Base-by-base conservation (phyloP, 192 early-diverging fungal genomes). In the Cladochytrium replicatum region DNA sequence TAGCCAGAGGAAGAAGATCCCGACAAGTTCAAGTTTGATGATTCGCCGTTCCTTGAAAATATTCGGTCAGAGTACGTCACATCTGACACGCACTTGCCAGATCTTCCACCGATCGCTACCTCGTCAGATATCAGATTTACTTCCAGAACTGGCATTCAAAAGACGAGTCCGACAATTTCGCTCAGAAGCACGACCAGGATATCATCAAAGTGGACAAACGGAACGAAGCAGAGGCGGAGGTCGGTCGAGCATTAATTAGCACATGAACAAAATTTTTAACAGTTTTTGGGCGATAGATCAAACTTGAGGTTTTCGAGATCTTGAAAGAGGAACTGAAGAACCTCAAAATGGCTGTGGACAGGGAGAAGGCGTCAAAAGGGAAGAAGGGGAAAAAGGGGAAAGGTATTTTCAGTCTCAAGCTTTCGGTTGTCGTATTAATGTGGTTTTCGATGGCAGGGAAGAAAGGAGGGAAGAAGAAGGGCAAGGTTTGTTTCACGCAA, bases 121-220 rank as follows among this genome's bases (percentile, higher is more conserved):
- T 25, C 21, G 11, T 13, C 19, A 66, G 68, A 24, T 53, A 55
- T 15, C 28, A 43, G 7, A 56, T 34, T 17, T 80, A 64, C 41
- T 48, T 11, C 7, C 32, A 46, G 6, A 58, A 75, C n/a, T 80
- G 78, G 78, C 50, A 41, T 15, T 44, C 48, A 22, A 80, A 78
- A 48, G 74, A 80, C 44, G 78, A 80, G 41, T 26, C 54, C 3
- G 70, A 78, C 9, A 80, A 80, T 49, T 78, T 80, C 50, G 69
- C 69, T 6, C 78, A 80, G 52, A 76, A 68, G 55, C 75, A 78
- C 55, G 78, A 80, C 43, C 70, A 68, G 43, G 78, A 80, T 37
- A 80, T 80, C 42, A 71, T 80, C 37, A 80, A 80, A 48, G 56
- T 41, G 24, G 67, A 71, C 17, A 80, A 80, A 32, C 55, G 78